Conservation (phyloP, 1,139 yeast genomes). For the Entelexis paramagnoliae region DNA sequence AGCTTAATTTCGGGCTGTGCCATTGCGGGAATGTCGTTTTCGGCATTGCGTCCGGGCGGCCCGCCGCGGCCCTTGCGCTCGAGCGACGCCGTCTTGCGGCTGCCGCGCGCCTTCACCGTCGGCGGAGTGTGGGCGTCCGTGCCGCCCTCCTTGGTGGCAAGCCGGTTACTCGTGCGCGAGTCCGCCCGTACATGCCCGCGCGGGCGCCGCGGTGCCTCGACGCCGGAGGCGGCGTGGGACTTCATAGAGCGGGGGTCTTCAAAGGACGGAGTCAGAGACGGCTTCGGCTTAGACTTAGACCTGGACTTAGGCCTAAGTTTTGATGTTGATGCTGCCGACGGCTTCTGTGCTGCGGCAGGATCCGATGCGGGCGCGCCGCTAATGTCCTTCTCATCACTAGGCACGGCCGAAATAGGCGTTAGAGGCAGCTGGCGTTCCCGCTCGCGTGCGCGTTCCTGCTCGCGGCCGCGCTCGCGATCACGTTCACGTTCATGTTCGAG, state of each 20-base stretch:
- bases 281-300: too few relatives aligned
- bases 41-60: neutral
- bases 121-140: neutral
- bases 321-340: too few relatives aligned
- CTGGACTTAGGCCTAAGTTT: too few relatives aligned
- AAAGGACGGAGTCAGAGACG: too few relatives aligned
- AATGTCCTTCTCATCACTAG: neutral
- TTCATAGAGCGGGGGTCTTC: too few relatives aligned
- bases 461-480: neutral
- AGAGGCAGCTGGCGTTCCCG: neutral
- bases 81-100: neutral
- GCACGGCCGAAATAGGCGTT: neutral
- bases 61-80: neutral
- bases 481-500: too few relatives aligned
- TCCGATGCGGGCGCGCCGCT: too few relatives aligned
- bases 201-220: neutral
- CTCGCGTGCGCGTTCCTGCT: neutral
- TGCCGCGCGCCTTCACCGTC: neutral
- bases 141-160: neutral
- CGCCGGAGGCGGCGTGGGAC: too few relatives aligned
- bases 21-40: neutral
- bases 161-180: conserved; percentile 14
- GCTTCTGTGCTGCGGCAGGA: too few relatives aligned
- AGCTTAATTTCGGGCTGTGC: conserved; percentile 28
- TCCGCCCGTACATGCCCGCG: conserved; percentile 17